Conservation (phyloP, 129 eudicot genomes). For the Pulicaria dysenterica region DNA sequence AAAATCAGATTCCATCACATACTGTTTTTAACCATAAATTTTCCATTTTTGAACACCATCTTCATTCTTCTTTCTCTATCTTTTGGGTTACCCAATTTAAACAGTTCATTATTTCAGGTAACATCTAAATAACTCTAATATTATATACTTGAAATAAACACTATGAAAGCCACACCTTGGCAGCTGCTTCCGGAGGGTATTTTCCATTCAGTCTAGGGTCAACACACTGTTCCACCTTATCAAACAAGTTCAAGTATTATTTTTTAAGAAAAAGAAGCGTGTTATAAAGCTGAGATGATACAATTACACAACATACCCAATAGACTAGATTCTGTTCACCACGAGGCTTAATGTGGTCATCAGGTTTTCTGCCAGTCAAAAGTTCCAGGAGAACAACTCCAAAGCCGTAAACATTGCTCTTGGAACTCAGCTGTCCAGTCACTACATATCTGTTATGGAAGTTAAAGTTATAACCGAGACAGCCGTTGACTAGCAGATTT, state of each 20-base stretch:
- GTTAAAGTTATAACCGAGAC: not conserved
- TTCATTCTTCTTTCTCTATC: too few relatives aligned
- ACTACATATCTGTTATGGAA: slow-evolving; percentile 57
- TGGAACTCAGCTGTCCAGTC: slow-evolving; percentile 70
- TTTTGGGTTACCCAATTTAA: too few relatives aligned
- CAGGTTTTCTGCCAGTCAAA: slow-evolving; percentile 70
- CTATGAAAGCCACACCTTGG: slow-evolving; percentile 47
- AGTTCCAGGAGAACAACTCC: slow-evolving; percentile 74
- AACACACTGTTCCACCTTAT: slow-evolving; percentile 64
- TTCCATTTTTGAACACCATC: not conserved
- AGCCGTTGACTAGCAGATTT: too few relatives aligned
- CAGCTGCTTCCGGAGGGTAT: slow-evolving; percentile 75
- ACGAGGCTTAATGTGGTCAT: slow-evolving; percentile 71
- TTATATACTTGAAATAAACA: not conserved
- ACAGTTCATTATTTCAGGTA: too few relatives aligned
- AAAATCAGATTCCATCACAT: too few relatives aligned
- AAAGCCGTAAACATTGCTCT: slow-evolving; percentile 77
- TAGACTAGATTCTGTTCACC: slow-evolving; percentile 79
- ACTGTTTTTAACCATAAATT: not conserved
- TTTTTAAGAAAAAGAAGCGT: not conserved
- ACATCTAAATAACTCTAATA: not conserved
- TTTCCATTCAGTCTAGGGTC: slow-evolving; percentile 61
- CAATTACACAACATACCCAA: slow-evolving; percentile 45
- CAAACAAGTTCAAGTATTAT: too few relatives aligned
- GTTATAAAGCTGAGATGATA: not conserved